Evolutionary conservation across 805 yeast genomes (phyloP), one percentile per base, ranked within the genome.

Genomic region (Suhomyces sp.): DNA sequence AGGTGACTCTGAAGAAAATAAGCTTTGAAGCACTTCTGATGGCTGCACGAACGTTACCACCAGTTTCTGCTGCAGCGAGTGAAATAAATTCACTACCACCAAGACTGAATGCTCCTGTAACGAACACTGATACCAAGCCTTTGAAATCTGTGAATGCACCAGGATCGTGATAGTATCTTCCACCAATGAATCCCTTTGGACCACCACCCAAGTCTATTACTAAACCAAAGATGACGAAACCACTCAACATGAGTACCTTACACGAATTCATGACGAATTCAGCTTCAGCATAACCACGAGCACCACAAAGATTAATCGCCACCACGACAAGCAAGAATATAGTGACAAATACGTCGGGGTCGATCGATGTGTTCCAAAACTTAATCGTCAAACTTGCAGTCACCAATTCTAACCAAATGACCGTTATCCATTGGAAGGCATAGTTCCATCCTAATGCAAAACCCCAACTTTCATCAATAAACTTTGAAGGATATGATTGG

Each of bases 381-480:
- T 65, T 60, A 43, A 64, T 60, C 24, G 69, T 65, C 58, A 65
- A 55, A 49, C 63, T 54, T 12, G 66, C 64, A 9, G 65, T 60
- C 20, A 64, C 68, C 48, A 64, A 61, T 50, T 64, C 68, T 35
- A 64, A 52, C 4, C 66, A 62, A 15, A 64, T 65, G 50, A 64
- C 64, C 6, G 61, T 60, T 41, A 64, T 52, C 67, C 67, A 71
- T 56, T 57, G 73, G 52, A 60, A 60, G 56, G 64, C 68, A 60
- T 65, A 71, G 56, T 69, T 71, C 74, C 74, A 70, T 7, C 75
- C 75, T 44, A 69, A 53, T 4, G 73, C 71, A 58, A 71, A 71
- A 17, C 70, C 76, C 46, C 70, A 47, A 24, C 71, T 64, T 52
- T 71, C 74, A 52, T 70, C 75, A 49, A 71, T 63, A 46, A 69